These are phyloP conservation scores for Cubamyces sp. DNA, from an alignment of 768 basidiomycete species.

Conservation along the genomic window DNA sequence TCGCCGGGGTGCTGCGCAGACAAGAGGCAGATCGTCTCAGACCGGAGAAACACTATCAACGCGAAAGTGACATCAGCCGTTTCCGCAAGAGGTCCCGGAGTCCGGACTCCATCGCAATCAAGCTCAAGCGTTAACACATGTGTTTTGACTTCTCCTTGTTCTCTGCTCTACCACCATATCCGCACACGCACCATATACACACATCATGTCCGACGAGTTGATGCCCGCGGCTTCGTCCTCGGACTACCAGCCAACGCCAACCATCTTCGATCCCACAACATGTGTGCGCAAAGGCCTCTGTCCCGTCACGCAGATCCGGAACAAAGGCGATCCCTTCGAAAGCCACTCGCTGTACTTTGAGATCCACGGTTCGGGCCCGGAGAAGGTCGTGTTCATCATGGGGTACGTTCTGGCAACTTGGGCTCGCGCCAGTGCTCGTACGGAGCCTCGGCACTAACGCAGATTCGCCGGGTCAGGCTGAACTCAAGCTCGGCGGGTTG, in stretches of 20 bases:
- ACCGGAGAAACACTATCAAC: no score
- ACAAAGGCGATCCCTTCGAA: constrained; percentile 53
- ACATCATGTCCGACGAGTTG: constrained; percentile 13
- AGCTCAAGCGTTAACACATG: no score
- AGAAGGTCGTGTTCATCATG: constrained; percentile 79
- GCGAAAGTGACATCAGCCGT: no score
- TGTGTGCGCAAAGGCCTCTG: constrained; percentile 76
- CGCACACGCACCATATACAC: no score
- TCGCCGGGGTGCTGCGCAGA: no score
- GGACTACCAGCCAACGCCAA: constrained; percentile 28
- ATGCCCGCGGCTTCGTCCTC: constrained; percentile 9
- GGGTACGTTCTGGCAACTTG: constrained; percentile 46
- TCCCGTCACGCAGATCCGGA: constrained; percentile 59
- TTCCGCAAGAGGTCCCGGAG: no score
- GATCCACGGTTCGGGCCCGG: constrained; percentile 67
- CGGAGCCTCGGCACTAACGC: background rate
- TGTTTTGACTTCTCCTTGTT: no score
- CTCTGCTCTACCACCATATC: no score
- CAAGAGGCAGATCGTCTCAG: no score
- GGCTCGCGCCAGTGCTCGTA: background rate
- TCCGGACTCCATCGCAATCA: no score
- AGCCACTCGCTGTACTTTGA: constrained; percentile 82
- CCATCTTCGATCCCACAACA: constrained; percentile 63
- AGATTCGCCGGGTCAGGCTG: constrained; percentile 42
- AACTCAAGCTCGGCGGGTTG: constrained; percentile 68